Evolutionary conservation across 129 eudicot species (phyloP).

Genomic region (Mikania micrantha): DNA sequence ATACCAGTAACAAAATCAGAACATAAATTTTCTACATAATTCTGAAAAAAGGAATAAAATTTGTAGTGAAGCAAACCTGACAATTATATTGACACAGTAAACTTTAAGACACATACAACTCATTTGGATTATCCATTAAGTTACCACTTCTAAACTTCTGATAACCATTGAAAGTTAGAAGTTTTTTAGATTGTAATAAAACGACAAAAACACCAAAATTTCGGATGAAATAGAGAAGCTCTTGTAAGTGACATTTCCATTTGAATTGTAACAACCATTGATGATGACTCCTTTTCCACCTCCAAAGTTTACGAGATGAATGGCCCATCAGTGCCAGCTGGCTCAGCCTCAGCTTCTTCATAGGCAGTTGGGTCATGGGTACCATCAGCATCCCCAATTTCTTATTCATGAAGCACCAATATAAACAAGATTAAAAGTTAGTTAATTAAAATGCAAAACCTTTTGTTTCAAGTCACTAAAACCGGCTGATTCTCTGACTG

Average conservation of each 20-base stretch:
- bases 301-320: slow-evolving; percentile 90
- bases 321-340: slow-evolving; percentile 66
- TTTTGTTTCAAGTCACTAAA: slow-evolving; percentile 82
- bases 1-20: too few relatives aligned
- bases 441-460: slow-evolving; percentile 35
- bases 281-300: slow-evolving; percentile 98
- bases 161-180: too few relatives aligned
- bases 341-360: slow-evolving; percentile 79
- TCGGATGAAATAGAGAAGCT: too few relatives aligned
- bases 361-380: slow-evolving; percentile 77
- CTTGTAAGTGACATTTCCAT: slow-evolving; percentile 99
- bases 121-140: too few relatives aligned
- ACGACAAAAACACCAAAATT: too few relatives aligned
- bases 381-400: slow-evolving; percentile 59
- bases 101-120: too few relatives aligned
- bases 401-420: neutral
- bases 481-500: slow-evolving; percentile 83
- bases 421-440: neutral
- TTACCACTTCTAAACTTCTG: too few relatives aligned
- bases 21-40: too few relatives aligned
- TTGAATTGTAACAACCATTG: slow-evolving; percentile 95
- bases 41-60: too few relatives aligned
- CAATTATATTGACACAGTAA: too few relatives aligned
- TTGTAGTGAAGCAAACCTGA: too few relatives aligned
- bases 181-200: too few relatives aligned